Conservation (phyloP, 1,284 basidiomycete species). For the Ceratorhiza oryzae-sativae region DNA sequence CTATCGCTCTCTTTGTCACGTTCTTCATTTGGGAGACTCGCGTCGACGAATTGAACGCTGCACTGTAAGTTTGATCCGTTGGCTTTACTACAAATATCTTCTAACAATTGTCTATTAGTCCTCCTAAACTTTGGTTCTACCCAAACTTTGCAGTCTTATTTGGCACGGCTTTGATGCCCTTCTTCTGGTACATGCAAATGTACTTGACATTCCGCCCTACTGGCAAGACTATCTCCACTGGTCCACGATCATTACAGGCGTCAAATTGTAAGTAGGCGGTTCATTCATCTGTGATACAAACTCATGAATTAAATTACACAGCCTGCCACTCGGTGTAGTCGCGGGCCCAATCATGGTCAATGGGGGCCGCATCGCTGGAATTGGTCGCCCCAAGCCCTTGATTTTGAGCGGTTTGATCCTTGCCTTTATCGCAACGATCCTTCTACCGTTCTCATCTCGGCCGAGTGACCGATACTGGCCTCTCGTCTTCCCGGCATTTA, state of each 20-base stretch:
- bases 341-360: slow-evolving; percentile 48
- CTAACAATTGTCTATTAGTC: slow-evolving; percentile 50
- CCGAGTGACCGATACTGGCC: slow-evolving; percentile 56
- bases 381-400: slow-evolving; percentile 56
- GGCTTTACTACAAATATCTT: no score
- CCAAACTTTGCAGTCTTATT: slow-evolving; percentile 54
- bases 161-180: slow-evolving; percentile 51
- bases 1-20: slow-evolving; percentile 50
- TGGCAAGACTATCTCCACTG: slow-evolving; percentile 39
- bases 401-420: slow-evolving; percentile 55
- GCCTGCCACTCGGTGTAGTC: slow-evolving; percentile 44
- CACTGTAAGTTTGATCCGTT: slow-evolving; percentile 50
- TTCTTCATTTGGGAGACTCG: slow-evolving; percentile 57
- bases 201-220: slow-evolving; percentile 35
- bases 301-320: background rate
- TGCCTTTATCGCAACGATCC: slow-evolving; percentile 53
- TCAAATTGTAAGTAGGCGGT: slow-evolving; percentile 40
- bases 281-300: no score
- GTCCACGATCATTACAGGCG: slow-evolving; percentile 35
- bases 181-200: slow-evolving; percentile 50
- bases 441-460: slow-evolving; percentile 55
- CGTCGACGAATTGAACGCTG: slow-evolving; percentile 52
- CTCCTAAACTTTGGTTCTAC: slow-evolving; percentile 54
- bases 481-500: slow-evolving; percentile 59
- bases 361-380: slow-evolving; percentile 53